Evolutionary conservation across 352 stramenopile genomes (phyloP), one percentile per base, ranked within the genome.

Genomic region (Labyrinthula sp.): DNA sequence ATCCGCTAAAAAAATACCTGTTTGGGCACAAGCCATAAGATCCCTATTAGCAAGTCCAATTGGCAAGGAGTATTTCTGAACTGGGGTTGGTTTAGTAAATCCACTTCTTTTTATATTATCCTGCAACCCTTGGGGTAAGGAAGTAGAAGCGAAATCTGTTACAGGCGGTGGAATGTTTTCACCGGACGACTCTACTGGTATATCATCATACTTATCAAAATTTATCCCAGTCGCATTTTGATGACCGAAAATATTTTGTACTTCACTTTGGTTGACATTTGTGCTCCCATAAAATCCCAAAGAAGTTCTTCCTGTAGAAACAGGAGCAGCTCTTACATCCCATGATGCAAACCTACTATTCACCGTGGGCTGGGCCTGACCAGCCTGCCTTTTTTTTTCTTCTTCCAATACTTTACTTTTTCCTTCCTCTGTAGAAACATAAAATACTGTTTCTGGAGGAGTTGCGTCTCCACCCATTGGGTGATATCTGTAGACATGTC

Each of bases 21-120:
- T 99, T 68, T 98, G 90, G 9, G 90, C 77, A 73, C 85, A 97
- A 3, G 88, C 89, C 88, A 99, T 97, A 57, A 99, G 77, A 62
- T 99, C 90, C 40, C 84, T 77, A 40, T 79, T 82, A 1, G 65
- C 66, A 14, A 77, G 64, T 17, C 72, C 76, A 59, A 99, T 95
- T 29, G 89, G 87, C 45, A 97, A 92, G 40, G 77, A 92, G 69
- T 95, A 96, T 69, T 95, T 97, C 59, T 99, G 90, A 24, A 99
- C 87, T 2, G 90, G 90, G 23, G 90, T 99, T 17, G 90, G 89
- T 58, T 83, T 92, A 30, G 40, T 57, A 72, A 96, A 99, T 56
- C 85, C 76, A 66, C 75, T 87, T 12, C 89, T 65, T 31, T 82
- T 64, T 30, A 89, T 50, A 63, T 92, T 94, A 40, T 75, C 65